Percentiles rank a stretch among this genome's conserved stretches.
Evolutionary conservation across 208 protist genomes (phyloP).

Genomic region (Trichomonas gallinae): DNA sequence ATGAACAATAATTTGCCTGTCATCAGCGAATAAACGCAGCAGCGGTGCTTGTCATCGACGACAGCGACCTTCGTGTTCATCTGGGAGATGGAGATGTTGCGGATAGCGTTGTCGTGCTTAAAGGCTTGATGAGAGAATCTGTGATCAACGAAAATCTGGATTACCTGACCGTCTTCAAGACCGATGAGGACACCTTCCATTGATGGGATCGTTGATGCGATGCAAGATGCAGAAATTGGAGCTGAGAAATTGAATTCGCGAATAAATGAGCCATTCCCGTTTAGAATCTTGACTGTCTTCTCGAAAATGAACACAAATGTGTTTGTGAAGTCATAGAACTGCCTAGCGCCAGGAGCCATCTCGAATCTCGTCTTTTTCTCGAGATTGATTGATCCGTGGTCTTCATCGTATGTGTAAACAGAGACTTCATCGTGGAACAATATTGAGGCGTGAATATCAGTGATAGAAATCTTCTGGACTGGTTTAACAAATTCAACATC

Average conservation of each 20-base stretch:
- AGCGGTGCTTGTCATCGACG: neutral
- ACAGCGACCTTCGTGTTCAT: neutral
- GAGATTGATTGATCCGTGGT: neutral
- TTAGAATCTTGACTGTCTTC: neutral
- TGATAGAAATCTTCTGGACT: neutral
- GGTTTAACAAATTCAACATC: constrained; percentile 19
- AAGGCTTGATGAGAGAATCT: neutral
- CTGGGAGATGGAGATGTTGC: neutral
- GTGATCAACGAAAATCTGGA: neutral
- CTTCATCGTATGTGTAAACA: neutral
- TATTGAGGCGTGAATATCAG: neutral
- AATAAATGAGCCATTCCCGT: neutral
- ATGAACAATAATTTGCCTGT: neutral
- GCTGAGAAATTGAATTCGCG: neutral
- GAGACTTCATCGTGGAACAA: neutral
- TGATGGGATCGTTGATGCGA: neutral
- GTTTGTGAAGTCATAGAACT: neutral
- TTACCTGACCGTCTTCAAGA: constrained; percentile 8
- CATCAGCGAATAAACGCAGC: neutral
- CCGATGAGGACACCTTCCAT: neutral
- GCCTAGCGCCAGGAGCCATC: neutral
- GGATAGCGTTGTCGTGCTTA: neutral
- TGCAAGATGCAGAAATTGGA: neutral
- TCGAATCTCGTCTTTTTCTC: neutral
- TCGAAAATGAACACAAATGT: neutral